Base-by-base conservation (phyloP, 495 filamentous ascomycete species). In the Penicillium diatomitis region DNA sequence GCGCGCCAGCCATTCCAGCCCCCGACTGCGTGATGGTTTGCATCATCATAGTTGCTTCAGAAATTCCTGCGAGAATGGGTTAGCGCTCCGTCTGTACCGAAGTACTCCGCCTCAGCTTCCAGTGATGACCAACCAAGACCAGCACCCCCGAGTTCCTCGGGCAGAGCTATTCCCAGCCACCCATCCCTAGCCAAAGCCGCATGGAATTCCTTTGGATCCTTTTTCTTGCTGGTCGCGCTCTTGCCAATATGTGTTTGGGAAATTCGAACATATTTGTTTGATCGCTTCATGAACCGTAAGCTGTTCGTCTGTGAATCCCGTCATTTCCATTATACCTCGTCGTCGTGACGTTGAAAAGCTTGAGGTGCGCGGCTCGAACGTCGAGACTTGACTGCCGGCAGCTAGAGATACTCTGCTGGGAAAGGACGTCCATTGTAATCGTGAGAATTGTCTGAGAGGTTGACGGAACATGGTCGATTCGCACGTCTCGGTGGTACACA, bases 21-120 rank as follows among this genome's bases (percentile, higher is more conserved):
- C 86, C 85, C 31, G 79, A 80, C 67, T 88, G 85, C 12, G 84
- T 75, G 49, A 90, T 87, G 12, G 85, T 86, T 53, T 90, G 86
- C 71, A 90, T 76, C 84, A 90, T 87, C 79, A 88, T 86, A 2
- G 85, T 87, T 5, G 87, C 86, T 59, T 90, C 86, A 11, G 82
- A 84, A 43, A 90, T 87, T 4, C 71, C 71, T 73, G 35, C 5
- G 31, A 37, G 0, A 31, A 12, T 2, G 20, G 20, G 20, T 20
- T 20, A 20, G 20, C 20, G 20, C 20, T 20, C 20, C 20, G 20
- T 20, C 20, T 20, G 1, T 2, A 20, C 20, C 20, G 0, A 1
- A 20, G 20, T 20, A 20, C 20, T 20, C 20, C 2, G 20, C 1
- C 20, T 20, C 20, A 20, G 20, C 20, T 20, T 20, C 20, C 20